Conservation (phyloP, 768 basidiomycete species). For the Artomyces pyxidatus region DNA sequence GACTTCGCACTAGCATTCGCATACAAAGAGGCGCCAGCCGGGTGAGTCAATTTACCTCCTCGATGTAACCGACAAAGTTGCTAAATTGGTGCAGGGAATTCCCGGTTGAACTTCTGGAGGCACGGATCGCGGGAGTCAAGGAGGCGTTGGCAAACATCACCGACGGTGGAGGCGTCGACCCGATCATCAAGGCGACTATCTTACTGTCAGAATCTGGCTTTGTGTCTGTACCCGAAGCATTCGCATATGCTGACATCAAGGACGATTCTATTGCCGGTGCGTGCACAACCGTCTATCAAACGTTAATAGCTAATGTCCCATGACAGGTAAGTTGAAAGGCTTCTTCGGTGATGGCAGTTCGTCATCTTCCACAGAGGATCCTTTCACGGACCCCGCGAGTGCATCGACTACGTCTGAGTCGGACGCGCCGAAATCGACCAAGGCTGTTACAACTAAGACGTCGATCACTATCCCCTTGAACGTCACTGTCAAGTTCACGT, state of each 20-base stretch:
- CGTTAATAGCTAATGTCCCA: conserved; percentile 5
- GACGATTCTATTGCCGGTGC: conserved; percentile 69
- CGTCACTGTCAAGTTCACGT: conserved; percentile 53
- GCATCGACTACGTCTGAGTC: conserved; percentile 24
- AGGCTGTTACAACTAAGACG: conserved; percentile 23
- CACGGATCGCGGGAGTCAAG: conserved; percentile 60
- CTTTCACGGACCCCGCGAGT: conserved; percentile 28
- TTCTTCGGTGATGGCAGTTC: conserved; percentile 63
- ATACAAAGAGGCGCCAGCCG: conserved; percentile 58
- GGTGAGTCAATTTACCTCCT: conserved; percentile 50
- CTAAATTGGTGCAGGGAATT: too few species aligned
- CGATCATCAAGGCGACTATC: conserved; percentile 81
- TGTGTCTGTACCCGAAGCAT: conserved; percentile 68
- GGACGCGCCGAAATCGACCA: conserved; percentile 18
- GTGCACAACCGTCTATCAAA: conserved; percentile 11
- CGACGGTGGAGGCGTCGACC: conserved; percentile 69
- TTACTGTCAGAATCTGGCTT: conserved; percentile 83
- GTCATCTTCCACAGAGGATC: conserved; percentile 21
- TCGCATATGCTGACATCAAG: conserved; percentile 75
- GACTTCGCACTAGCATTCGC: conserved; percentile 75
- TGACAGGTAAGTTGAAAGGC: conserved; percentile 74
- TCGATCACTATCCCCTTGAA: conserved; percentile 64
- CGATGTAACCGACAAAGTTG: too few species aligned
- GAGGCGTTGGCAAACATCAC: conserved; percentile 81
- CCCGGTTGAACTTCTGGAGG: conserved; percentile 67